Evolutionary conservation across 306 rosid species (phyloP).

Genomic region (Trifolium fragiferum): DNA sequence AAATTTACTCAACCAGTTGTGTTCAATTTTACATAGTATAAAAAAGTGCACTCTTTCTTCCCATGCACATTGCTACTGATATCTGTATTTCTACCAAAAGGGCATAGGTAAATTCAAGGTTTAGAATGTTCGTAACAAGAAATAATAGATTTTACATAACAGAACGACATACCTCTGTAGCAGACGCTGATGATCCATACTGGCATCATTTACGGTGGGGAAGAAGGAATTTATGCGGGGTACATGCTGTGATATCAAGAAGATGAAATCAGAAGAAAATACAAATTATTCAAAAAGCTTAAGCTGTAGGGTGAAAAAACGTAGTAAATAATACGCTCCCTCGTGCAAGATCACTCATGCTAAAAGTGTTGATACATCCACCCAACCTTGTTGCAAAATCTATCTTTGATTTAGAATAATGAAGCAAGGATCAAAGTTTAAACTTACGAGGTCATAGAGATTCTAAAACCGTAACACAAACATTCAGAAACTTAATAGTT

Average conservation of each 20-base stretch:
- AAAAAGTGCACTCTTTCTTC: not conserved
- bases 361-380: slow-evolving; percentile 8
- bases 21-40: not conserved
- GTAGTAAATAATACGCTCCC: not conserved
- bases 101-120: slow-evolving; percentile 8
- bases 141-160: slow-evolving; percentile 14
- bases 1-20: not conserved
- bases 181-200: slow-evolving; percentile 86
- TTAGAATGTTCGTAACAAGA: slow-evolving; percentile 8
- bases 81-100: slow-evolving; percentile 15
- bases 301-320: not conserved
- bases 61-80: slow-evolving; percentile 1
- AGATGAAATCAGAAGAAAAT: slow-evolving; percentile 33
- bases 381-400: not conserved
- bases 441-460: not conserved
- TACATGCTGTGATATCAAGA: slow-evolving; percentile 66
- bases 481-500: not conserved
- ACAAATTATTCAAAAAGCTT: not conserved
- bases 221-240: slow-evolving; percentile 85
- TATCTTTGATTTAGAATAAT: not conserved
- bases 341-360: not conserved
- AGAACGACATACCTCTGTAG: slow-evolving; percentile 66
- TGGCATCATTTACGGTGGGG: slow-evolving; percentile 73
- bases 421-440: not conserved
- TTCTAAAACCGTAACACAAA: too few relatives aligned